These are phyloP conservation scores for Iodosphaeria phyllophila DNA, from an alignment of 2,329 filamentous ascomycete genomes.

Conservation along the genomic window DNA sequence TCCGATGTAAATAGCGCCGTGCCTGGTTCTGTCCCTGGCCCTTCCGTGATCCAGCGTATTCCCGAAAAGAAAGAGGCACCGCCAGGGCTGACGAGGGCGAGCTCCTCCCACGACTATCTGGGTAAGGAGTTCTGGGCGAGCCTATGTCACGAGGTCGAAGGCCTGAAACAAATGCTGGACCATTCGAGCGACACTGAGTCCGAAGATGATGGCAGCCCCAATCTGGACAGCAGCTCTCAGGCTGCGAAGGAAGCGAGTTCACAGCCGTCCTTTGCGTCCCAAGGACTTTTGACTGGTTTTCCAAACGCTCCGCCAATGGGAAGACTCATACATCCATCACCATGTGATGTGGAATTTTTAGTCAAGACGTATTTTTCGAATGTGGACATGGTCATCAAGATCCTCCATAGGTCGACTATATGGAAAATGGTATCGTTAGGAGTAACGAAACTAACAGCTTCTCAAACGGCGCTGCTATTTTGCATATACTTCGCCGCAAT, in stretches of 20 bases:
- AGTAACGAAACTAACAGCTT: conserved; percentile 6
- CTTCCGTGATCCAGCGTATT: no score
- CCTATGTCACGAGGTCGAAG: conserved; percentile 23
- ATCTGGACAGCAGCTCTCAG: conserved; percentile 15
- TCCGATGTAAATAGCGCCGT: no score
- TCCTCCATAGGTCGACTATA: conserved; percentile 23
- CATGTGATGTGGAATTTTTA: conserved; percentile 18
- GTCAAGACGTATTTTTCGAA: conserved; percentile 18
- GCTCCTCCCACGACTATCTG: conserved; percentile 17
- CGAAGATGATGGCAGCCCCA: conserved; percentile 14
- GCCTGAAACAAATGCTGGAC: conserved; percentile 22
- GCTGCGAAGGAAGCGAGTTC: conserved; percentile 6
- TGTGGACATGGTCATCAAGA: conserved; percentile 24
- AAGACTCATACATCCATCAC: conserved; percentile 15
- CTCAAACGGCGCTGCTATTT: conserved; percentile 19
- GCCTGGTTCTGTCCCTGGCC: no score
- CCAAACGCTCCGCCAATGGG: conserved; percentile 4
- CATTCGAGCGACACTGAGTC: conserved; percentile 21
- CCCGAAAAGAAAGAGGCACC: neutral
- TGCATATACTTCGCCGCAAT: conserved; percentile 23
- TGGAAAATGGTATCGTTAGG: conserved; percentile 5
- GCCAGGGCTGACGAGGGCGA: conserved; percentile 2
- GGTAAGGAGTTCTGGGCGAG: conserved; percentile 24
- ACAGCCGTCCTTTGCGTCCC: conserved; percentile 2
- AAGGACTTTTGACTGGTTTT: conserved; percentile 5